Conservation (phyloP, 371 early-diverging fungal species). For the Rhizopus sp. region DNA sequence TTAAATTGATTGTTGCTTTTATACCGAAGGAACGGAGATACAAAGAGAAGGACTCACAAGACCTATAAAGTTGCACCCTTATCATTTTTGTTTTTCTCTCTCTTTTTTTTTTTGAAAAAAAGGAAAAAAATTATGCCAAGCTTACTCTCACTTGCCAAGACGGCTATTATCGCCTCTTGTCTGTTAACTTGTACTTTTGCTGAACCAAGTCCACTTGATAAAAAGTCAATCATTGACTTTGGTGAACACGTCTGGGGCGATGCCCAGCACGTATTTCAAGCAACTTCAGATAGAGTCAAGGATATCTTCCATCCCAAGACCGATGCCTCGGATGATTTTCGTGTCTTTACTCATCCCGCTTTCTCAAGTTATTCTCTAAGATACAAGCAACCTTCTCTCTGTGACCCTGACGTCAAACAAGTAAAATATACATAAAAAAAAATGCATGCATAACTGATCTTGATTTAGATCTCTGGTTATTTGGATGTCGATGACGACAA, state of each 20-base stretch:
- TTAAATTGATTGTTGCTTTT: too few relatives aligned
- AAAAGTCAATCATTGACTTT: slow-evolving; percentile 27
- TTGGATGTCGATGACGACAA: slow-evolving; percentile 68
- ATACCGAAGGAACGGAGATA: too few relatives aligned
- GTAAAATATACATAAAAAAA: slow-evolving; percentile 16
- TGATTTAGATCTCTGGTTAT: slow-evolving; percentile 69
- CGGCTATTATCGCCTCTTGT: slow-evolving; percentile 18
- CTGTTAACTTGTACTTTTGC: slow-evolving; percentile 18
- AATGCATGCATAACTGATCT: neutral
- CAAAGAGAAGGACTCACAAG: neutral
- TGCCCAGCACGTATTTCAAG: slow-evolving; percentile 23
- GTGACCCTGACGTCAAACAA: slow-evolving; percentile 44
- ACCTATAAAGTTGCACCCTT: neutral
- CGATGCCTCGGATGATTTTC: slow-evolving; percentile 22
- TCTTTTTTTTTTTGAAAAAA: neutral
- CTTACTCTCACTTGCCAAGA: slow-evolving; percentile 1
- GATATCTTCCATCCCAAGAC: slow-evolving; percentile 21
- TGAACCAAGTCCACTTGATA: slow-evolving; percentile 28
- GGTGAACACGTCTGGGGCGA: slow-evolving; percentile 29
- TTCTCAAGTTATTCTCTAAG: slow-evolving; percentile 76
- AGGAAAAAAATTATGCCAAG: neutral
- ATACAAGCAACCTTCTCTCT: slow-evolving; percentile 69
- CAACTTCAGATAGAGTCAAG: slow-evolving; percentile 18
- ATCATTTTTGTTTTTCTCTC: neutral
- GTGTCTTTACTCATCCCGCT: slow-evolving; percentile 57